phyloP scores from a whole-genome alignment of 441 rosid species.

The Raphanus hybrid region DNA sequence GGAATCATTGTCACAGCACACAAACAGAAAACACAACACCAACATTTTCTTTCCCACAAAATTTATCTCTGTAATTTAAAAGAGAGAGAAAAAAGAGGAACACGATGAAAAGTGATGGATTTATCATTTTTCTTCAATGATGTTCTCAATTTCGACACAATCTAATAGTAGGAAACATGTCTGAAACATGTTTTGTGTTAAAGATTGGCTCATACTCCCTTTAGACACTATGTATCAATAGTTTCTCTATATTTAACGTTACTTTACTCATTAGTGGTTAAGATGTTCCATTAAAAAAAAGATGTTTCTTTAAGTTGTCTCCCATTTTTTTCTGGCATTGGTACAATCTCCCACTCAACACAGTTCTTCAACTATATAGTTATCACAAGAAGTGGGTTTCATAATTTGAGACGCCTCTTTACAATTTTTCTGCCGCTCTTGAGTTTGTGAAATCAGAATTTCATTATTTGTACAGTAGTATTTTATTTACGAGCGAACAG shows the following conservation, averaged over 20 bases:
- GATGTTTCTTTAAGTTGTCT: constrained; percentile 24
- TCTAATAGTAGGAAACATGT: constrained; percentile 45
- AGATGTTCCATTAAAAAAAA: constrained; percentile 9
- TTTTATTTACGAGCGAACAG: constrained; percentile 1
- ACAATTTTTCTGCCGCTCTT: constrained; percentile 32
- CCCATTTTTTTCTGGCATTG: constrained; percentile 40
- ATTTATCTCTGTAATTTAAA: constrained; percentile 23
- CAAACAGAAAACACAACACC: constrained; percentile 34
- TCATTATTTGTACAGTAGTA: constrained; percentile 13
- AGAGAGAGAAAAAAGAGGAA: neutral
- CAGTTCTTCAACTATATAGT: constrained; percentile 38
- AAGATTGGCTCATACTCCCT: constrained; percentile 33
- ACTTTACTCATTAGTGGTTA: constrained; percentile 32
- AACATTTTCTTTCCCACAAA: constrained; percentile 31
- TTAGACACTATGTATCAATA: constrained; percentile 35
- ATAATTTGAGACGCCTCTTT: constrained; percentile 33
- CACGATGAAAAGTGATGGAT: constrained; percentile 39
- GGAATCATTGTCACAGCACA: constrained; percentile 34
- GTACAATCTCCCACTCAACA: constrained; percentile 37
- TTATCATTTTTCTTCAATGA: constrained; percentile 29
- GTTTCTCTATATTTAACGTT: constrained; percentile 33
- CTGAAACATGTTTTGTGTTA: constrained; percentile 39
- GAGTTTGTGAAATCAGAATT: constrained; percentile 26
- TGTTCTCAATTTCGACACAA: constrained; percentile 36
- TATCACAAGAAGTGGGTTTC: constrained; percentile 37